A percentile compares a stretch with the other conserved stretches of the same genome.
Conservation (phyloP, 371 early-diverging fungal genomes). For the Vittaforma corneae region DNA sequence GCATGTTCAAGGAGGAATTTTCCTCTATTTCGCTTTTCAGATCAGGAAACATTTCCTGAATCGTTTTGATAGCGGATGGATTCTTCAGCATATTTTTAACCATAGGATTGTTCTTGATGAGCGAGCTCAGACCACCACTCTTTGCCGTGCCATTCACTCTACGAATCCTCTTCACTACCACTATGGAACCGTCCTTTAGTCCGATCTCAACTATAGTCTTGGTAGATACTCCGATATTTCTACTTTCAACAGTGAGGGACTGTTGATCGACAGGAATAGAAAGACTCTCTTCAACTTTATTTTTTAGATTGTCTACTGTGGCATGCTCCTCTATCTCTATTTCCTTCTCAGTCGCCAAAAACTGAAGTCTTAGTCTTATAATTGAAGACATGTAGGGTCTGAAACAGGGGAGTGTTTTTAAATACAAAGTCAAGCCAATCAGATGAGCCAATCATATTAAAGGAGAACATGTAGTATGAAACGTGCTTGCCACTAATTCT, state of each 20-base stretch:
- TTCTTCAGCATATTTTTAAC: conserved; percentile 56
- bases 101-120: conserved; percentile 47
- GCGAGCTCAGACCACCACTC: background rate
- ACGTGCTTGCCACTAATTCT: too few relatives aligned
- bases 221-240: conserved; percentile 28
- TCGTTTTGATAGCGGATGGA: conserved; percentile 52
- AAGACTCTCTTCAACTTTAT: conserved; percentile 40
- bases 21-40: conserved; percentile 47
- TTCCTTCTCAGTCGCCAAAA: conserved; percentile 31
- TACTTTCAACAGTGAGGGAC: conserved; percentile 39
- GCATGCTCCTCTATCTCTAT: conserved; percentile 36
- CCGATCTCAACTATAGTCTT: conserved; percentile 41
- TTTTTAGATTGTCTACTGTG: conserved; percentile 44
- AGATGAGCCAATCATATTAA: too few relatives aligned
- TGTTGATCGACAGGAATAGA: conserved; percentile 21
- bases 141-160: conserved; percentile 18
- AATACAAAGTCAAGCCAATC: too few relatives aligned
- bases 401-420: too few relatives aligned
- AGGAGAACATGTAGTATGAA: too few relatives aligned
- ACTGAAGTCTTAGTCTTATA: conserved; percentile 43
- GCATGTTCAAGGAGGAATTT: conserved; percentile 48
- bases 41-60: conserved; percentile 54
- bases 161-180: conserved; percentile 41
- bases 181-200: conserved; percentile 17
- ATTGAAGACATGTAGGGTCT: too few relatives aligned